Percentiles rank a stretch among this genome's conserved stretches.
Evolutionary conservation across 2,329 filamentous ascomycete genomes (phyloP).

Genomic region (Hymenoscyphus fraxineus): DNA sequence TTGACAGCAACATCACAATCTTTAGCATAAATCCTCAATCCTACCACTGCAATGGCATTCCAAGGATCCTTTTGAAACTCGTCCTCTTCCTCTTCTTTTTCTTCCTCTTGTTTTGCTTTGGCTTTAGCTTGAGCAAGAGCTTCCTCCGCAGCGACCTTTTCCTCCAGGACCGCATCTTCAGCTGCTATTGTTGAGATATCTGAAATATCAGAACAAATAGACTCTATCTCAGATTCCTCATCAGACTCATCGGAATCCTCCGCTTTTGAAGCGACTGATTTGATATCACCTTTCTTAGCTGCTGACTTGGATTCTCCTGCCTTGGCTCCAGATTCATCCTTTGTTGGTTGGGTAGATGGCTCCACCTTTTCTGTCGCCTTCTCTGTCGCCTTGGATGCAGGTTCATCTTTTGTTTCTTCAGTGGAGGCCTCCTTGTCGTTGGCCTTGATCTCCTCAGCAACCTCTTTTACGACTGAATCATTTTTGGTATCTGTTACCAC

Average conservation of each 20-base stretch:
- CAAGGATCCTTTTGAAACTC: constrained; percentile 55
- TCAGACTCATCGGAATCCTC: constrained; percentile 22
- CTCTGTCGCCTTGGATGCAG: neutral
- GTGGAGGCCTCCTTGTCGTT: neutral
- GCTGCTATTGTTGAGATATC: constrained; percentile 19
- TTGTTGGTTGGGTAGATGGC: neutral
- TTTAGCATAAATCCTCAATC: constrained; percentile 57
- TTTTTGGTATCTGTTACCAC: neutral
- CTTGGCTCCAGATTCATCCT: neutral
- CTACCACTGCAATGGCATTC: constrained; percentile 61
- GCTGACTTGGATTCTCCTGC: neutral
- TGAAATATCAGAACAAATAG: constrained; percentile 22
- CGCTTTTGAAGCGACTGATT: neutral
- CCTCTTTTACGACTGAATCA: neutral
- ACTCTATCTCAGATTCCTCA: constrained; percentile 18
- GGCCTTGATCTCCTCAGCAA: neutral
- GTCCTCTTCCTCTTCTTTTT: constrained; percentile 47
- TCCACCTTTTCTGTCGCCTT: neutral
- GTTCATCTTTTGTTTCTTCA: neutral
- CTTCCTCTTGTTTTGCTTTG: constrained; percentile 30
- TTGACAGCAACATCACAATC: constrained; percentile 31
- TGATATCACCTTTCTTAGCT: neutral
- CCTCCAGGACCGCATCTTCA: constrained; percentile 19
- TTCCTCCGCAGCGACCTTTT: constrained; percentile 17
- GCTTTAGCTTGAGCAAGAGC: constrained; percentile 22